phyloP scores from a whole-genome alignment of 108 stramenopile species.

The Nitzschia sp. region DNA sequence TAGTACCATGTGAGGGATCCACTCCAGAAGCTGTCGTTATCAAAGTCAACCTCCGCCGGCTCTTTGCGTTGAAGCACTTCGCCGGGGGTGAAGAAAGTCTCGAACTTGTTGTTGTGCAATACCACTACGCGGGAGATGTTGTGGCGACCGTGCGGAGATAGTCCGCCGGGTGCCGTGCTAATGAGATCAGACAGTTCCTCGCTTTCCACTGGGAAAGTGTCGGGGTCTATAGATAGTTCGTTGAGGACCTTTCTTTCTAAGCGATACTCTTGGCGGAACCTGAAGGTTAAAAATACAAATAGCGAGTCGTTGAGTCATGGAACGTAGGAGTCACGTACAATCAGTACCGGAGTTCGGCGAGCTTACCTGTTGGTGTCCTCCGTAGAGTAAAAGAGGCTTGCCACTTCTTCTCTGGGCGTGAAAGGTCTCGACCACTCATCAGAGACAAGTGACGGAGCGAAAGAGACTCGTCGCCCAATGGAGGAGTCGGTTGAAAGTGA shows the following conservation, averaged over 20 bases:
- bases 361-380: slow-evolving; percentile 74
- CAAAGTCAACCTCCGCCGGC: slow-evolving; percentile 68
- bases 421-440: slow-evolving; percentile 67
- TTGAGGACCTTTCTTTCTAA: slow-evolving; percentile 60
- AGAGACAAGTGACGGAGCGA: slow-evolving; percentile 64
- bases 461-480: slow-evolving; percentile 60
- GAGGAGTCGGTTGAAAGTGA: slow-evolving; percentile 40
- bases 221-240: slow-evolving; percentile 50
- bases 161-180: slow-evolving; percentile 18
- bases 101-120: slow-evolving; percentile 73
- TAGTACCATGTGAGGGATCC: slow-evolving; percentile 91
- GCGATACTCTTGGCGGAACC: slow-evolving; percentile 85
- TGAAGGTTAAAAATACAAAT: slow-evolving; percentile 3
- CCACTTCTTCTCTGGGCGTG: slow-evolving; percentile 47
- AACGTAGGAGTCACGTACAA: slow-evolving; percentile 18
- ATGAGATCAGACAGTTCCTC: slow-evolving; percentile 35
- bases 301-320: neutral
- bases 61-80: slow-evolving; percentile 22
- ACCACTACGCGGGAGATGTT: slow-evolving; percentile 82
- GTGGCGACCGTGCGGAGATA: slow-evolving; percentile 37
- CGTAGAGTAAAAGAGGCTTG: slow-evolving; percentile 61
- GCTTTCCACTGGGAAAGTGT: slow-evolving; percentile 22
- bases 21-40: slow-evolving; percentile 91
- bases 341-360: slow-evolving; percentile 18
- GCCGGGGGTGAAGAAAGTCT: slow-evolving; percentile 63